Evolutionary conservation across 2,329 filamentous ascomycete genomes (phyloP).

Genomic region (Cercospora zeae-maydis): DNA sequence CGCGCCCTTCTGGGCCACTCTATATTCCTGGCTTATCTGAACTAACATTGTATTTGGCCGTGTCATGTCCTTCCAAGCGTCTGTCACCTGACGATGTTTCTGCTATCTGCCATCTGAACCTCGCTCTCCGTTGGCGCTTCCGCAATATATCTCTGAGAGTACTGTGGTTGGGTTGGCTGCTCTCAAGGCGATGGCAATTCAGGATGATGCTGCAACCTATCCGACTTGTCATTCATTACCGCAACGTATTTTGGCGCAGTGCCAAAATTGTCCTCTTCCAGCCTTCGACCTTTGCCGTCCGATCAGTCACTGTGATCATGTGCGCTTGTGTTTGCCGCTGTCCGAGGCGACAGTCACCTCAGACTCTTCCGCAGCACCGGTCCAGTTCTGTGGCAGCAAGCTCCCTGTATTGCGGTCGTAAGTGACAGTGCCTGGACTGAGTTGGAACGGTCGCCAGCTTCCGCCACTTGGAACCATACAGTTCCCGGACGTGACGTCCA

Average conservation of each 20-base stretch:
- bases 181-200: background rate
- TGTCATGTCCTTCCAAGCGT: background rate
- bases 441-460: slow-evolving; percentile 8
- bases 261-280: background rate
- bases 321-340: slow-evolving; percentile 27
- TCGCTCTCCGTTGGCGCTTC: slow-evolving; percentile 18
- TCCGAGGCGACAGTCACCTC: background rate
- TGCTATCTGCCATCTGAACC: slow-evolving; percentile 16
- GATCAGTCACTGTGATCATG: background rate
- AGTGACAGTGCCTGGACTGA: slow-evolving; percentile 14
- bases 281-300: background rate
- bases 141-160: background rate
- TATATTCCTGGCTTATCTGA: background rate
- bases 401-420: slow-evolving; percentile 19
- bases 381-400: slow-evolving; percentile 11
- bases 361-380: background rate
- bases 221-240: background rate
- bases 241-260: background rate
- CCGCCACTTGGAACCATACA: slow-evolving; percentile 10
- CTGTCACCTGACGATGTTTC: background rate
- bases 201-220: background rate
- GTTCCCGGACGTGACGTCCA: slow-evolving; percentile 11
- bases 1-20: background rate
- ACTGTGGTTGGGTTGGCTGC: background rate
- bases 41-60: background rate